phyloP scores from a whole-genome alignment of 169 alveolate genomes.

The Toxoplasma gondii region DNA sequence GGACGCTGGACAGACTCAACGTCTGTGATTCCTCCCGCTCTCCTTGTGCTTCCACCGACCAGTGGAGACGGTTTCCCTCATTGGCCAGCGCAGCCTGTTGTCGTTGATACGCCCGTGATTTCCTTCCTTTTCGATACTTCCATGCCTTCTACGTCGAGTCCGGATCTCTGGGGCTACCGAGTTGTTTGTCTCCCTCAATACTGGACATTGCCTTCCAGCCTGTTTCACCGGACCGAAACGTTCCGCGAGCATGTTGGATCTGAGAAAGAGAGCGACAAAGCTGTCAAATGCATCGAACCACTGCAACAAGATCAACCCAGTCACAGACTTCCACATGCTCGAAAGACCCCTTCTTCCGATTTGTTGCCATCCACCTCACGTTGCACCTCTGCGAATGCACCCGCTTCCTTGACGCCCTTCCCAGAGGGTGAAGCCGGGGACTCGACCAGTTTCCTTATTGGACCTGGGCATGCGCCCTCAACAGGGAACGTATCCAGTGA shows the following conservation, averaged over 20 bases:
- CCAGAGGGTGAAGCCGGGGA: too few relatives aligned
- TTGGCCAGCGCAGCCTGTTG: slow-evolving; percentile 9
- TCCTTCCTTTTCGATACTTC: background rate
- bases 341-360: too few relatives aligned
- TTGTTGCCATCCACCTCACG: too few relatives aligned
- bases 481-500: too few relatives aligned
- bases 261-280: background rate
- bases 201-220: background rate
- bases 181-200: background rate
- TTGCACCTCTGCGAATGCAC: too few relatives aligned
- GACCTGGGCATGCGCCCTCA: too few relatives aligned
- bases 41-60: background rate
- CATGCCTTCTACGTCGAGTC: background rate
- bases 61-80: slow-evolving; percentile 18
- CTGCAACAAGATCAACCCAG: too few relatives aligned
- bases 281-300: too few relatives aligned
- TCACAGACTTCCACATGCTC: too few relatives aligned
- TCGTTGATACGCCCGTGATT: background rate
- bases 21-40: background rate
- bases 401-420: too few relatives aligned
- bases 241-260: background rate
- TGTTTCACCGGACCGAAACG: background rate
- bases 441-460: too few relatives aligned
- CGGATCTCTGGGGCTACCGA: slow-evolving; percentile 40
- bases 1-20: slow-evolving; percentile 27